Percentiles rank a stretch among this genome's conserved stretches.
phyloP scores from a whole-genome alignment of 495 filamentous ascomycete genomes.

The Patellaria atrata region DNA sequence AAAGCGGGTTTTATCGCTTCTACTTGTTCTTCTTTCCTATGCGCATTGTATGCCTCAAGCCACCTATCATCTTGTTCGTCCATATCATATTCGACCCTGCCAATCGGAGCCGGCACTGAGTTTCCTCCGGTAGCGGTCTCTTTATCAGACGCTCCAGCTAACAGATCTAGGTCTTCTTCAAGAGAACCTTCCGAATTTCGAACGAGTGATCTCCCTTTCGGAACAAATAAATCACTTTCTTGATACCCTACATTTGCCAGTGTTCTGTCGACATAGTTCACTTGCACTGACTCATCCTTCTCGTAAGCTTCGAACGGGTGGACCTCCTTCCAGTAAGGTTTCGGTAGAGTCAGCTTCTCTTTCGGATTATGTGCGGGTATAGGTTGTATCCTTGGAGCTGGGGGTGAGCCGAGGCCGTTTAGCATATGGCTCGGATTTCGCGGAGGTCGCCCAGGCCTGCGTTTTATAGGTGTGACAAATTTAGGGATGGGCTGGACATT shows the following conservation, averaged over 20 bases:
- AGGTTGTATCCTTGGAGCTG: slow-evolving; percentile 43
- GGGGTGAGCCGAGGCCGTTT: slow-evolving; percentile 42
- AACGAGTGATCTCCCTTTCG: slow-evolving; percentile 62
- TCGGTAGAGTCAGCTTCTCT: slow-evolving; percentile 50
- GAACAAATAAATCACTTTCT: slow-evolving; percentile 73
- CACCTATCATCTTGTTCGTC: slow-evolving; percentile 97
- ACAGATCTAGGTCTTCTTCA: slow-evolving; percentile 69
- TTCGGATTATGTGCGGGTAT: slow-evolving; percentile 52
- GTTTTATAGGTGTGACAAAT: slow-evolving; percentile 31
- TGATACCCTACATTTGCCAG: slow-evolving; percentile 95
- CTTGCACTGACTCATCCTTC: slow-evolving; percentile 42
- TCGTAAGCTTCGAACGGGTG: slow-evolving; percentile 50
- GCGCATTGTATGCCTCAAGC: slow-evolving; percentile 70
- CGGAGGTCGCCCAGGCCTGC: slow-evolving; percentile 47
- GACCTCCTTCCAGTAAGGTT: slow-evolving; percentile 41
- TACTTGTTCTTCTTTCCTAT: slow-evolving; percentile 53
- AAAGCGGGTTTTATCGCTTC: slow-evolving; percentile 79
- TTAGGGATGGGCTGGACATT: slow-evolving; percentile 5
- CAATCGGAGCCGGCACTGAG: no score
- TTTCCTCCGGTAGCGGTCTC: slow-evolving; percentile 34
- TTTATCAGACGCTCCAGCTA: slow-evolving; percentile 43
- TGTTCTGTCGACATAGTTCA: slow-evolving; percentile 70
- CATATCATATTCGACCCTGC: slow-evolving; percentile 97
- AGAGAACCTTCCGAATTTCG: slow-evolving; percentile 61
- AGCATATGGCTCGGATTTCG: slow-evolving; percentile 47